Evolutionary conservation across 148 eudicot species (phyloP).

Genomic region (Fagopyrum homotropicum): DNA sequence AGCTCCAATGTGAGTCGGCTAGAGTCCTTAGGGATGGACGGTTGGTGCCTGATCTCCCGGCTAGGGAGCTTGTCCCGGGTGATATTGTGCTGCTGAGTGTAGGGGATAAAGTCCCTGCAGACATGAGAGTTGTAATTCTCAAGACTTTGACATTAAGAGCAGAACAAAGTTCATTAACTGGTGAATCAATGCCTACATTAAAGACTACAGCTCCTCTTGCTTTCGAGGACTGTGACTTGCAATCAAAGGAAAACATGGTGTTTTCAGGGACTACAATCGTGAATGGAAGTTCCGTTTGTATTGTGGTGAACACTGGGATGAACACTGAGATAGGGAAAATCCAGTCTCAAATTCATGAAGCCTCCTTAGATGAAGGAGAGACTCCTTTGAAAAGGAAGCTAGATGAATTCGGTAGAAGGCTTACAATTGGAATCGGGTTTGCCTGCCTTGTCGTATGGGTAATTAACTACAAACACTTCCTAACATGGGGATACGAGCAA

Average conservation of each 20-base stretch:
- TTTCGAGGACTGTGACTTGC: too few species aligned
- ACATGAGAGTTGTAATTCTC: not conserved
- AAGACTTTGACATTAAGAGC: not conserved
- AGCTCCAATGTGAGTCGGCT: not conserved
- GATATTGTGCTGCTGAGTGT: not conserved
- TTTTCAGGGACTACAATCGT: not conserved
- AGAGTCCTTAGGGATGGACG: not conserved
- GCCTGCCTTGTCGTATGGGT: not conserved
- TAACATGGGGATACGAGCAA: not conserved
- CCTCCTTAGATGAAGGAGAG: not conserved
- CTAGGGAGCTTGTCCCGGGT: not conserved
- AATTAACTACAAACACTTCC: not conserved
- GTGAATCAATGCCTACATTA: not conserved
- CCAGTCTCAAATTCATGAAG: not conserved
- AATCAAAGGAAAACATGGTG: constrained; percentile 2
- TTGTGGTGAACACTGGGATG: not conserved
- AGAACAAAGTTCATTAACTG: not conserved
- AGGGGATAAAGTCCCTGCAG: not conserved
- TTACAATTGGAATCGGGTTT: not conserved
- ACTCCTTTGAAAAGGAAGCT: constrained; percentile 1
- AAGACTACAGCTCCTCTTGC: too few species aligned
- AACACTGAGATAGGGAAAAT: not conserved
- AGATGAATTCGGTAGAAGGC: not conserved
- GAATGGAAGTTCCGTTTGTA: not conserved
- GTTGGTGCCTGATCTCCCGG: not conserved